Base-by-base conservation (phyloP, 2,329 filamentous ascomycete species). In the Aspergillus pseudotamarii region DNA sequence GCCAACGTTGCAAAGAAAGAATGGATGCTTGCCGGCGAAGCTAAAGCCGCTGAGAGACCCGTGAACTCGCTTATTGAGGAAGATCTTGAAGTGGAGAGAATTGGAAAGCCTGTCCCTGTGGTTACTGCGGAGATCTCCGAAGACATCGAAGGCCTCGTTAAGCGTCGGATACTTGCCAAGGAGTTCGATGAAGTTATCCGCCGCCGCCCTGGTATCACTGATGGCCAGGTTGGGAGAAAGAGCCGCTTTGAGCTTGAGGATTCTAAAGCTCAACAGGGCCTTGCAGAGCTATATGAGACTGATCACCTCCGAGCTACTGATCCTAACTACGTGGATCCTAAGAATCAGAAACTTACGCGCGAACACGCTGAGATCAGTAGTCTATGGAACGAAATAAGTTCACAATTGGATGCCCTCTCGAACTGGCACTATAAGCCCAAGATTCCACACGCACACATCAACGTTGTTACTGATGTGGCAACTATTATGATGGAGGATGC, bases 351-450 rank as follows among this genome's bases (percentile, higher is more conserved):
- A 79, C 81, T 93, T 28, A 88, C 87, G 68, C 90, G 89, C 65
- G 92, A 96, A 72, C 93, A 97, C 78, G 85, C 87, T 63, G 93
- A 97, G 75, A 91, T 98, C 59, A 88, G 90, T 71, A 84, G 83
- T 34, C 82, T 97, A 72, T 99, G 95, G 93, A 91, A 88, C 69
- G 90, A 91, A 41, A 85, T 97, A 59, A 89, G 86, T 72, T 86
- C 86, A 53, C 91, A 92, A 66, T 88, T 99, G 60, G 95, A 99
- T 78, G 88, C 92, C 30, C 88, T 99, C 66, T 94, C 89, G 78
- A 96, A 91, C 76, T 96, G 93, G 89, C 91, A 97, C 80, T 97
- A 97, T 86, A 94, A 92, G 78, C 95, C 95, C 59, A 96, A 94
- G 81, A 89, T 92, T 12, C 86, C 90, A 2, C 90, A 90, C 58